Percentiles rank a stretch among this genome's conserved stretches.
Evolutionary conservation across 805 yeast species (phyloP).

Genomic region (Monosporozyma aerobia): DNA sequence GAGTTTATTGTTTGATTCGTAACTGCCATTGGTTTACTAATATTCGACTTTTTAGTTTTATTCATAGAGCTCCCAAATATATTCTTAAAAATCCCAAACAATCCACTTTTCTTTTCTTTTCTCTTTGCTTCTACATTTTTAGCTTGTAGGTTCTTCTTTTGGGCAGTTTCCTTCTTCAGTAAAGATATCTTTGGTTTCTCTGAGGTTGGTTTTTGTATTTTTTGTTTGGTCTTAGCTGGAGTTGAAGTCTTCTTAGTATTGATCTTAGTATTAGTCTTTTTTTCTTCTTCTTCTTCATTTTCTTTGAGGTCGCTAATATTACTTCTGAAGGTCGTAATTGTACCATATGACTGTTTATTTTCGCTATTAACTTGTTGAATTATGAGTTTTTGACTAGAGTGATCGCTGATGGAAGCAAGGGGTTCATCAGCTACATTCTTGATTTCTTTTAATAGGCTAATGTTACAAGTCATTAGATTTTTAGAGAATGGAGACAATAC

Average conservation of each 20-base stretch:
- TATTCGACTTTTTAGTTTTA: constrained; percentile 6
- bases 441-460: constrained; percentile 11
- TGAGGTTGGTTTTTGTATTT: background rate
- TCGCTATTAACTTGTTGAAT: constrained; percentile 8
- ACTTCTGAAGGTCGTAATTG: constrained; percentile 28
- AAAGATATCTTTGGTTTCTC: background rate
- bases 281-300: background rate
- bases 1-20: background rate
- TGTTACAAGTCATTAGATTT: constrained; percentile 16
- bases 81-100: constrained; percentile 11
- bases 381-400: background rate
- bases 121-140: background rate
- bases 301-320: constrained; percentile 20
- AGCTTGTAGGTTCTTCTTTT: background rate
- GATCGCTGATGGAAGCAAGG: background rate
- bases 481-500: constrained; percentile 16
- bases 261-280: background rate
- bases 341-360: constrained; percentile 22
- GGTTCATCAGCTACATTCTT: background rate
- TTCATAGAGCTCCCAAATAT: constrained; percentile 11
- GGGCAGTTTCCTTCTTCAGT: background rate
- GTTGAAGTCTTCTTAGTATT: background rate
- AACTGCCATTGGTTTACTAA: constrained; percentile 2
- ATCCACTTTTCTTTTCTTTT: constrained; percentile 12
- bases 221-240: background rate